Evolutionary conservation across 768 basidiomycete genomes (phyloP), one percentile per base, ranked within the genome.

Genomic region (Serendipita sp.): DNA sequence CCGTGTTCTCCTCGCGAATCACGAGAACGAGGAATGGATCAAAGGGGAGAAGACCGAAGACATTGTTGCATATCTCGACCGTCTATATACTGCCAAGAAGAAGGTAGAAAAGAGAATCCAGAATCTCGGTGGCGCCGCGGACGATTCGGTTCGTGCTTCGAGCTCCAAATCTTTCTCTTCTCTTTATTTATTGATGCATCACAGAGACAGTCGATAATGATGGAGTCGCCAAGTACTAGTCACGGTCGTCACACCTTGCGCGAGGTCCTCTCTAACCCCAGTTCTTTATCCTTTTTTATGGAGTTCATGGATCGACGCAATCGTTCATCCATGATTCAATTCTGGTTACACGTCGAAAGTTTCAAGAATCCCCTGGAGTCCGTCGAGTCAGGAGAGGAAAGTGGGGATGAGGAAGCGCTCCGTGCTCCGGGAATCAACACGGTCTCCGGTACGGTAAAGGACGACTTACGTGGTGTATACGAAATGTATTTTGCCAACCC

Each of bases 311-410:
- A 98, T 69, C 83, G 96, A 13, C 83, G 88, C 5, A 80, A 84
- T 66, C 83, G 88, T 35, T 89, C 93, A 11, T 71, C 90, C 11
- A 83, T 91, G 8, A 91, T 96, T 2, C 95, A 98, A 68, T 99
- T 97, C 75, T 98, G 95, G 95, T 78, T 98, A 1, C 91, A 92
- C 0, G 90, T 97, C 2, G 93, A 99, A 75, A 91, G 91, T 65
- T 95, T 98, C 80, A 97, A 97, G 76, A 91, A 95, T 69, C 96
- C 96, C 0, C 75, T 99, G 32, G 94, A 96, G 73, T 82, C 84
- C 2, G 80, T 88, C 3, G 75, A 67, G 10, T 52, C 71, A 7
- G 65, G 69, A 2, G 72, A 76, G 2, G 73, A 75, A 18, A 75
- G 74, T 23, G 86, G 83, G 38, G 83, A 83, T 62, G 84, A 83